A percentile compares a stretch with the other conserved stretches of the same genome.
Conservation (phyloP, 2,329 filamentous ascomycete species). For the Pseudogymnoascus sp. region DNA sequence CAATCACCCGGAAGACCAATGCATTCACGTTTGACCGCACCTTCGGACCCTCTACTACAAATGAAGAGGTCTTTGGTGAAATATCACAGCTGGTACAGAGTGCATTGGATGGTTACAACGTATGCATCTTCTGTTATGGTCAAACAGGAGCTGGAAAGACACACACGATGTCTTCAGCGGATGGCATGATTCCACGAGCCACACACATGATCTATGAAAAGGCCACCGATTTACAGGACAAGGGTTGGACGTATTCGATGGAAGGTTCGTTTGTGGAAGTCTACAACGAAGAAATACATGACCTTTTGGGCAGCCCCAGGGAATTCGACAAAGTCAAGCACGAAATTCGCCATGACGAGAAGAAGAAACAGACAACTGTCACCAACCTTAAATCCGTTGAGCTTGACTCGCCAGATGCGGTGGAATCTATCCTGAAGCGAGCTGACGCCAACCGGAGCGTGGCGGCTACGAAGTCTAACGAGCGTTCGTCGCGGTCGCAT, state of each 20-base stretch:
- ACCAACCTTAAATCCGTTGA: slow-evolving; percentile 69
- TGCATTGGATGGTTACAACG: slow-evolving; percentile 93
- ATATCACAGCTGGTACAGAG: slow-evolving; percentile 96
- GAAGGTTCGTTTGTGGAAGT: slow-evolving; percentile 95
- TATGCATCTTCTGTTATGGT: slow-evolving; percentile 97
- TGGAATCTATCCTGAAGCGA: slow-evolving; percentile 70
- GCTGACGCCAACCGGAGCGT: slow-evolving; percentile 84
- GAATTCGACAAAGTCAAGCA: slow-evolving; percentile 74
- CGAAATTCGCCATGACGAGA: slow-evolving; percentile 80
- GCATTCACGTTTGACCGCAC: slow-evolving; percentile 90
- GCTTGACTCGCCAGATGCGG: slow-evolving; percentile 71
- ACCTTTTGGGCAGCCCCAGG: slow-evolving; percentile 68
- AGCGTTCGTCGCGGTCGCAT: slow-evolving; percentile 87
- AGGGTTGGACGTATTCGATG: slow-evolving; percentile 92
- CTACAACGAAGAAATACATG: slow-evolving; percentile 95
- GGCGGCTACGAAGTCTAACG: slow-evolving; percentile 95
- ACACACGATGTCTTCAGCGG: slow-evolving; percentile 81
- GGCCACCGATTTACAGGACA: slow-evolving; percentile 72
- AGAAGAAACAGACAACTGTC: slow-evolving; percentile 73
- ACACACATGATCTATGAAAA: slow-evolving; percentile 91
- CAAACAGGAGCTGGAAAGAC: slow-evolving; percentile 98
- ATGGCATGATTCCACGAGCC: slow-evolving; percentile 92
- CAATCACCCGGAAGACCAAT: slow-evolving; percentile 68
- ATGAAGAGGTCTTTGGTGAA: slow-evolving; percentile 85
- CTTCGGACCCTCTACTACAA: slow-evolving; percentile 69